phyloP scores from a whole-genome alignment of 257 asterid species.

The Plantago ovata region DNA sequence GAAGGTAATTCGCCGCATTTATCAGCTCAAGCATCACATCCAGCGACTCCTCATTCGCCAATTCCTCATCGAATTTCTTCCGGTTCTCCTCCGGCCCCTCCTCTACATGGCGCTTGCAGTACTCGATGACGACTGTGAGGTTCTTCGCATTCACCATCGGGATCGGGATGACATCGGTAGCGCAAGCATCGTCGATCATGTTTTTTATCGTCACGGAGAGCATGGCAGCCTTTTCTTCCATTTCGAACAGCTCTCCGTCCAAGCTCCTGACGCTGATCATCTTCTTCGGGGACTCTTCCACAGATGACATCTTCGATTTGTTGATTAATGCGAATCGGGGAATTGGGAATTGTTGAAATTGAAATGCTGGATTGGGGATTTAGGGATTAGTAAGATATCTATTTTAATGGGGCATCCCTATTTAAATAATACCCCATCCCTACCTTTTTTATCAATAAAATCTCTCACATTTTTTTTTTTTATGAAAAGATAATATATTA shows the following conservation, averaged over 20 bases:
- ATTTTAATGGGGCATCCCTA: no score
- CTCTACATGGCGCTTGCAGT: constrained; percentile 56
- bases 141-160: constrained; percentile 50
- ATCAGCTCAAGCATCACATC: constrained; percentile 48
- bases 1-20: constrained; percentile 56
- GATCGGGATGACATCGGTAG: constrained; percentile 49
- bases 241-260: constrained; percentile 50
- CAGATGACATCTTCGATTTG: constrained; percentile 17
- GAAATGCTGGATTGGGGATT: no score
- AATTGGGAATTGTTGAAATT: no score
- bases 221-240: constrained; percentile 40
- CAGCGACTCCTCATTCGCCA: constrained; percentile 54
- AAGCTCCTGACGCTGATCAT: constrained; percentile 45
- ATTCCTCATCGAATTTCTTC: constrained; percentile 46
- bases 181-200: constrained; percentile 66
- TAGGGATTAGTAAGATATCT: no score
- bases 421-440: no score
- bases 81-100: constrained; percentile 41
- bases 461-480: no score
- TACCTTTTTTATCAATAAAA: no score
- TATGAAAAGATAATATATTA: no score
- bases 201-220: constrained; percentile 55
- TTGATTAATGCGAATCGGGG: no score
- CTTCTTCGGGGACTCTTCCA: constrained; percentile 30
- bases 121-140: constrained; percentile 56